phyloP scores from a whole-genome alignment of 83 land plant species.

The Picea abies region DNA sequence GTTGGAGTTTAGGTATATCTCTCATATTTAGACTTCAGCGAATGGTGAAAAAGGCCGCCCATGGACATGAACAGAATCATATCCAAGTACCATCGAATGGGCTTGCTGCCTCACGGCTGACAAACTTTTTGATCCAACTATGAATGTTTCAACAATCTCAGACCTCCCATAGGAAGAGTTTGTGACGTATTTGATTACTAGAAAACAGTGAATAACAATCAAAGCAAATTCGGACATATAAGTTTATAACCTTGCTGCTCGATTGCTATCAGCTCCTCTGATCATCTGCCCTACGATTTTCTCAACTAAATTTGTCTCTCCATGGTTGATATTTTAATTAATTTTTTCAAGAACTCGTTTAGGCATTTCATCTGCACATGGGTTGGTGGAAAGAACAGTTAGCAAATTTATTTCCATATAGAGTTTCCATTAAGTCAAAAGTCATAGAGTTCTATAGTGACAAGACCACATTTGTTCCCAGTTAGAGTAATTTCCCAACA shows the following conservation, averaged over 20 bases:
- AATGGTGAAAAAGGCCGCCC: neutral
- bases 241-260: neutral
- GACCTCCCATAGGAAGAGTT: neutral
- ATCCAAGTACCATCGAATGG: neutral
- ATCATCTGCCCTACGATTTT: neutral
- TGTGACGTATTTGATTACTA: neutral
- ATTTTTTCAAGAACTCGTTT: neutral
- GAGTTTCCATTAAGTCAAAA: neutral
- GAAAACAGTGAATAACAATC: too few relatives aligned
- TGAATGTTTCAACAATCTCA: neutral
- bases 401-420: neutral
- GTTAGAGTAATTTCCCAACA: neutral
- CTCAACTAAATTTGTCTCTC: neutral
- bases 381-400: neutral
- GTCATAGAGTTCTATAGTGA: neutral
- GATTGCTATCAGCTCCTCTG: neutral
- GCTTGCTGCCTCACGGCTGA: neutral
- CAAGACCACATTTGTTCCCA: neutral
- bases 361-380: neutral
- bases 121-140: neutral
- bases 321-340: neutral
- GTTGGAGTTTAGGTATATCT: neutral
- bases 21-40: neutral
- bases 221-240: neutral
- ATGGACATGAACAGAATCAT: neutral